These are phyloP conservation scores for Penium margaritaceum DNA, from an alignment of 139 green algal genomes.

Conservation along the genomic window DNA sequence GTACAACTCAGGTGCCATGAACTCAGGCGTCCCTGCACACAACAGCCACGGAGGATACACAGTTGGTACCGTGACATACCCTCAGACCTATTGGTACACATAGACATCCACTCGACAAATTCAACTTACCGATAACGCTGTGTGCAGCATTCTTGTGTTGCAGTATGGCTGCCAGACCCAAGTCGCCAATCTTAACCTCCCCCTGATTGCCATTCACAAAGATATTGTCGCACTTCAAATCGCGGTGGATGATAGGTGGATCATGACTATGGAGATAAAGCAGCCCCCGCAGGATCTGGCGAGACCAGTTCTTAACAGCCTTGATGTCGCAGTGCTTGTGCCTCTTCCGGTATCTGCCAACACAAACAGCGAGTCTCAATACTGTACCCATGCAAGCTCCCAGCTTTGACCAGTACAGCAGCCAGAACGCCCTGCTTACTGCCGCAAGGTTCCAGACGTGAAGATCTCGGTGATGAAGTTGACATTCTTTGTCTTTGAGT, in stretches of 20 bases:
- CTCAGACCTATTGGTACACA: too few species aligned
- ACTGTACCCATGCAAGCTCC: too few species aligned
- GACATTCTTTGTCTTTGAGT: conserved; percentile 71
- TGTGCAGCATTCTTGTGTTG: conserved; percentile 69
- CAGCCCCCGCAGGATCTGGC: conserved; percentile 92
- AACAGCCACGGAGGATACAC: too few species aligned
- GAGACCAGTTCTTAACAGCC: conserved; percentile 87
- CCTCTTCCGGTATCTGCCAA: conserved; percentile 79
- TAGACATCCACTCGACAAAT: too few species aligned
- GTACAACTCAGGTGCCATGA: conserved; percentile 98
- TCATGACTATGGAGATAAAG: conserved; percentile 84
- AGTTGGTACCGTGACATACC: too few species aligned
- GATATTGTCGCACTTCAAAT: conserved; percentile 82
- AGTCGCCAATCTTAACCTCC: conserved; percentile 94
- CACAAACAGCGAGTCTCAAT: too few species aligned
- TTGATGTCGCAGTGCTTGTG: conserved; percentile 82
- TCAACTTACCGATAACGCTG: conserved; percentile 65
- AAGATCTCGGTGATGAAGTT: conserved; percentile 99
- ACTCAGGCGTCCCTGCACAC: conserved; percentile 73
- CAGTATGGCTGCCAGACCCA: conserved; percentile 87
- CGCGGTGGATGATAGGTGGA: conserved; percentile 84
- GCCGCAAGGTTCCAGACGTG: conserved; percentile 85
- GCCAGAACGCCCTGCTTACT: too few species aligned
- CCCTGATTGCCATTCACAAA: conserved; percentile 69
- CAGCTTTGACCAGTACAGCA: too few species aligned